These are phyloP conservation scores for Myxozyma vanderwaltii DNA, from an alignment of 805 yeast species.

Conservation along the genomic window DNA sequence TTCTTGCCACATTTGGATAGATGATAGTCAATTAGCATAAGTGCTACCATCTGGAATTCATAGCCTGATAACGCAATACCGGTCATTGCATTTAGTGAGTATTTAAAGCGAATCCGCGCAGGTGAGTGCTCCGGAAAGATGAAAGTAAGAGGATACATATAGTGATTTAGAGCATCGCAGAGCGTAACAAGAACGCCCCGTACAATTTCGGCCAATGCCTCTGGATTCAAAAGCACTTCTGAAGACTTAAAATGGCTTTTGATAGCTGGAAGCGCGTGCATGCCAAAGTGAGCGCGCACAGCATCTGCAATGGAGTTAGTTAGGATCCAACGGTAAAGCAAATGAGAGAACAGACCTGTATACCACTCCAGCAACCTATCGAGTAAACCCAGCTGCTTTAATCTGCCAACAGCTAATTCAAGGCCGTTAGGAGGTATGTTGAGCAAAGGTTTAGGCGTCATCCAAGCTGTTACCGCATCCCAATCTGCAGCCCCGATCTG, in stretches of 20 bases:
- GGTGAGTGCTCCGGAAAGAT: conserved; percentile 2
- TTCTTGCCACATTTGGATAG: conserved; percentile 3
- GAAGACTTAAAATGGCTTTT: not conserved
- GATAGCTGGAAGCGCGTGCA: conserved; percentile 25
- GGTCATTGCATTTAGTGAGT: conserved; percentile 24
- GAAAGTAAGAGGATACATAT: conserved; percentile 20
- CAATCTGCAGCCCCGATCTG: conserved; percentile 14
- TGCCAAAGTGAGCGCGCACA: conserved; percentile 28
- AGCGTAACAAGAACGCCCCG: conserved; percentile 13
- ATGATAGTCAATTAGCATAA: conserved; percentile 15
- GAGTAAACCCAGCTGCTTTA: not conserved
- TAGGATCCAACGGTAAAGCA: not conserved
- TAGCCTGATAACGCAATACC: conserved; percentile 23
- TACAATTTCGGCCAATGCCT: not conserved
- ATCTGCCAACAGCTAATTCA: conserved; percentile 1
- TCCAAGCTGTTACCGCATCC: conserved; percentile 24
- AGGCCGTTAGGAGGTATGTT: conserved; percentile 17
- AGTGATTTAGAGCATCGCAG: conserved; percentile 26
- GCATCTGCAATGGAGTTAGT: conserved; percentile 12
- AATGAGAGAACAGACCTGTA: conserved; percentile 13
- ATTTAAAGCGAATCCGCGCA: conserved; percentile 12
- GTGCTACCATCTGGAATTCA: conserved; percentile 20
- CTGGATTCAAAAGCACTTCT: not conserved
- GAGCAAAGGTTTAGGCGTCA: conserved; percentile 27
- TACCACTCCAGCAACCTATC: conserved; percentile 30